A percentile compares a stretch with the other conserved stretches of the same genome.
phyloP scores from a whole-genome alignment of 108 stramenopile genomes.

The Nannochloropsis granulata region DNA sequence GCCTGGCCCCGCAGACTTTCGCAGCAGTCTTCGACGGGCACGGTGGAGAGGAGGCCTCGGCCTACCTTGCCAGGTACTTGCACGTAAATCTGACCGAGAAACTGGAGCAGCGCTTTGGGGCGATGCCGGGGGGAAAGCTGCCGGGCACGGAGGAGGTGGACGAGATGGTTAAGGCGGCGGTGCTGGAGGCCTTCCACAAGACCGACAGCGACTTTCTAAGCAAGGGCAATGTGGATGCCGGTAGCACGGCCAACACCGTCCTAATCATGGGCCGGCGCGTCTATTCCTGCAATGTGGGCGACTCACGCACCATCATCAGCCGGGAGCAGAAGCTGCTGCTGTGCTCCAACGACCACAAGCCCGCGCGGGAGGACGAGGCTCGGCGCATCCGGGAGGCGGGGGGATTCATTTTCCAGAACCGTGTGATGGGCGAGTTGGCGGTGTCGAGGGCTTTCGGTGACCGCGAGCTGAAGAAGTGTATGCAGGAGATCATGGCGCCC shows the following conservation, averaged over 20 bases:
- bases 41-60: constrained; percentile 80
- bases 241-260: constrained; percentile 80
- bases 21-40: constrained; percentile 94
- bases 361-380: constrained; percentile 75
- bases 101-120: not conserved
- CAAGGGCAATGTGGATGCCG: constrained; percentile 43
- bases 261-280: constrained; percentile 70
- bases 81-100: not conserved
- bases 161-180: constrained; percentile 19
- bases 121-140: not conserved
- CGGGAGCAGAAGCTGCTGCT: constrained; percentile 66
- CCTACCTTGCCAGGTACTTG: constrained; percentile 45
- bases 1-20: constrained; percentile 48
- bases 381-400: constrained; percentile 80
- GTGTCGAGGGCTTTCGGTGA: constrained; percentile 94
- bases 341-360: constrained; percentile 89
- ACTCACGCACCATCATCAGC: constrained; percentile 75
- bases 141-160: constrained; percentile 4
- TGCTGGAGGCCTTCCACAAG: constrained; percentile 65
- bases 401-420: constrained; percentile 80
- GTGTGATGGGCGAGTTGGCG: constrained; percentile 95
- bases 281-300: constrained; percentile 91
- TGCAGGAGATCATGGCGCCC: constrained; percentile 73
- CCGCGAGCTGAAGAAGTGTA: constrained; percentile 90
- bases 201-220: constrained; percentile 77